Percentiles rank a stretch among this genome's conserved stretches.
These are phyloP conservation scores for Trichoderma guizhouense DNA, from an alignment of 2,329 filamentous ascomycete genomes.

Conservation along the genomic window DNA sequence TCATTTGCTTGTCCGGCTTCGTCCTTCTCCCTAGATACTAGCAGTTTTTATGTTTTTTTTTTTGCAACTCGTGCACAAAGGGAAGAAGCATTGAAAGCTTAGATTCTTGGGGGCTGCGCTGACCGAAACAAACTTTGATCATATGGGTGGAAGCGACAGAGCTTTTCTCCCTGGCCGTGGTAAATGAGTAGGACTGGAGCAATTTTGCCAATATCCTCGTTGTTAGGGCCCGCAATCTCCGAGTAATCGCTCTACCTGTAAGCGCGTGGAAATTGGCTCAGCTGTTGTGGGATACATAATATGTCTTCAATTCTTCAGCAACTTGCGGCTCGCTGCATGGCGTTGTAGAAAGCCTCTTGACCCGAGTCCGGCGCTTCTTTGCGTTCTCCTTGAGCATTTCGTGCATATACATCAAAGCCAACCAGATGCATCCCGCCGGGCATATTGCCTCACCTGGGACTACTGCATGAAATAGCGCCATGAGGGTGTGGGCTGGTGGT, in stretches of 20 bases:
- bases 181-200: constrained; percentile 3
- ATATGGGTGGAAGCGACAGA: neutral
- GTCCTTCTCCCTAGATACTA: neutral
- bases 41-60: neutral
- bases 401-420: constrained; percentile 3
- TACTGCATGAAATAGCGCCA: constrained; percentile 22
- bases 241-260: neutral
- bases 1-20: neutral
- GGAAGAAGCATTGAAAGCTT: neutral
- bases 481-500: constrained; percentile 12
- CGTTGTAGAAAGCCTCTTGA: neutral
- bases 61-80: neutral
- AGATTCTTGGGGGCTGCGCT: neutral
- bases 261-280: neutral
- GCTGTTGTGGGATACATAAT: neutral
- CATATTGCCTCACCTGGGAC: constrained; percentile 19
- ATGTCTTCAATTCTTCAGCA: neutral
- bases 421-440: constrained; percentile 3
- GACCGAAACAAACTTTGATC: neutral
- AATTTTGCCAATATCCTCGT: constrained; percentile 11
- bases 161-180: neutral
- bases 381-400: constrained; percentile 13
- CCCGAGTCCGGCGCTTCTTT: neutral
- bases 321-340: constrained; percentile 1
- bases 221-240: constrained; percentile 6